Evolutionary conservation across 75 land plant species (phyloP).

Genomic region (Picea glauca): DNA sequence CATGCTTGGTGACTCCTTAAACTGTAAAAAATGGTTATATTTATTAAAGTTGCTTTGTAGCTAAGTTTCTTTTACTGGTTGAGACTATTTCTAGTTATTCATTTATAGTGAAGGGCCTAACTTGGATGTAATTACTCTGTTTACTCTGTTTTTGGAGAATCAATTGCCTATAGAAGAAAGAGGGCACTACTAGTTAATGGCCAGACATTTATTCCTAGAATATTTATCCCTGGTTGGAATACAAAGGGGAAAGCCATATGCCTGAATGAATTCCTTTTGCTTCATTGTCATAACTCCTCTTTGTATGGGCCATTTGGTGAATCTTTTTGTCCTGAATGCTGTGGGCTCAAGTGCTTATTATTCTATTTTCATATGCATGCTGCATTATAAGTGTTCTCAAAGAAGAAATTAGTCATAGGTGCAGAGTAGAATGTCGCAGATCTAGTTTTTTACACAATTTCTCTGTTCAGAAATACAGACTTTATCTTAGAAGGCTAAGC

Average conservation of each 20-base stretch:
- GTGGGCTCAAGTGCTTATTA: neutral
- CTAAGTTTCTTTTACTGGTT: neutral
- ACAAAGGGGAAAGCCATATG: neutral
- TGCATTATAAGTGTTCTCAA: neutral
- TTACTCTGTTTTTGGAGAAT: neutral
- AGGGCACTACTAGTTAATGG: neutral
- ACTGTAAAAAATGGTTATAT: neutral
- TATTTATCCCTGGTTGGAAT: no score
- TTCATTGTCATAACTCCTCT: neutral
- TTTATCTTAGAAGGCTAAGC: slow-evolving; percentile 74
- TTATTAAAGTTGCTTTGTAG: neutral
- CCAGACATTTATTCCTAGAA: neutral
- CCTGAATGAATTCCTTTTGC: neutral
- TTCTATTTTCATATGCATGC: neutral
- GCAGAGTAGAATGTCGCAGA: neutral
- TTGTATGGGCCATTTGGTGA: no score
- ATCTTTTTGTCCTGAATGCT: neutral
- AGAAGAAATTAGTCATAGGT: neutral
- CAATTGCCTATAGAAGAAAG: slow-evolving; percentile 1
- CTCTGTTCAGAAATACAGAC: slow-evolving; percentile 69
- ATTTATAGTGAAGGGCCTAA: neutral
- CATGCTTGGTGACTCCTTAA: neutral
- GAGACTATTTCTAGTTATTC: neutral
- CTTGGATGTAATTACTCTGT: neutral
- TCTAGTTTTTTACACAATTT: neutral